A percentile compares a stretch with the other conserved stretches of the same genome.
These are phyloP conservation scores for Jackrogersella minutella DNA, from an alignment of 495 filamentous ascomycete genomes.

Conservation along the genomic window DNA sequence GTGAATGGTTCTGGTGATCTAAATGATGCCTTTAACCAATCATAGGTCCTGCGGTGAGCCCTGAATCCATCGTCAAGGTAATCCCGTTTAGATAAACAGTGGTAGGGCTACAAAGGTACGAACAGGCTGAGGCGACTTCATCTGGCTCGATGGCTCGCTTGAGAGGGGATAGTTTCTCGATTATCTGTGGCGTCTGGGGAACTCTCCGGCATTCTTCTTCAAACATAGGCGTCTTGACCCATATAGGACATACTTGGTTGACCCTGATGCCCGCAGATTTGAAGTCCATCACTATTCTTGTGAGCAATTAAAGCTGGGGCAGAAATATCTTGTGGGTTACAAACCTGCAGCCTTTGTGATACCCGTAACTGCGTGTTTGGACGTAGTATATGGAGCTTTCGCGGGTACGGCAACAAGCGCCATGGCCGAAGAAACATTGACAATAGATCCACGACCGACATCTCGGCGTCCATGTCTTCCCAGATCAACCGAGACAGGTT, in stretches of 20 bases:
- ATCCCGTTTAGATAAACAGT: conserved; percentile 22
- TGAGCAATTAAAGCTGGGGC: not conserved
- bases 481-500: conserved; percentile 35
- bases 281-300: conserved; percentile 32
- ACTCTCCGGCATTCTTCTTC: conserved; percentile 37
- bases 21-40: no score
- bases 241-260: conserved; percentile 45
- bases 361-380: conserved; percentile 41
- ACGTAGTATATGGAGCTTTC: conserved; percentile 36
- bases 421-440: conserved; percentile 41
- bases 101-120: conserved; percentile 33
- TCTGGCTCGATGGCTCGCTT: conserved; percentile 28
- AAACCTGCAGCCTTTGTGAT: conserved; percentile 34
- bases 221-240: conserved; percentile 54
- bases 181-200: conserved; percentile 8
- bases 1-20: no score
- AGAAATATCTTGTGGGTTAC: not conserved
- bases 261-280: conserved; percentile 24
- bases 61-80: conserved; percentile 26
- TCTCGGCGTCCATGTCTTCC: conserved; percentile 29
- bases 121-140: conserved; percentile 34
- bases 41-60: conserved; percentile 9
- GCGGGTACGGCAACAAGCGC: conserved; percentile 25
- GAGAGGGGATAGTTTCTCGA: conserved; percentile 10
- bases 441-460: conserved; percentile 41